phyloP scores from a whole-genome alignment of 495 filamentous ascomycete species.

The Pseudomonodictys pantanalensis region DNA sequence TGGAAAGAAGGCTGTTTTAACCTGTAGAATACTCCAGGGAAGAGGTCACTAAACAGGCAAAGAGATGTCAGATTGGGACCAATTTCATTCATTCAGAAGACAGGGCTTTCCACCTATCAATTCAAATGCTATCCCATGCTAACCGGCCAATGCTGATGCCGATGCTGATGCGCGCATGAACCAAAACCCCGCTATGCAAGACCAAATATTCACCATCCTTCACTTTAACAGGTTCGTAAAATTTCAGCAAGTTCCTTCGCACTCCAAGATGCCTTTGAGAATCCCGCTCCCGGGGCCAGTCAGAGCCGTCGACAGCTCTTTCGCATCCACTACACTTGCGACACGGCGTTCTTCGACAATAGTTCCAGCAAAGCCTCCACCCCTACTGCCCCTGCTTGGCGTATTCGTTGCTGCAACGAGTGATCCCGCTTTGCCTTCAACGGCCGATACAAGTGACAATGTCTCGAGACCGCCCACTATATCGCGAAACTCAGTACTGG shows the following conservation, averaged over 20 bases:
- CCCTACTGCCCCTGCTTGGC: conserved; percentile 38
- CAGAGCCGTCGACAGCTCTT: conserved; percentile 36
- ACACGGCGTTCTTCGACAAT: conserved; percentile 41
- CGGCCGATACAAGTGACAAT: conserved; percentile 70
- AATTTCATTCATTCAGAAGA: too few species aligned
- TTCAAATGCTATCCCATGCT: conserved; percentile 11
- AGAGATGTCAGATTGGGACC: too few species aligned
- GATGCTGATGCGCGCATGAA: neutral
- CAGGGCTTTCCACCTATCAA: too few species aligned
- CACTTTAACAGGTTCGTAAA: neutral
- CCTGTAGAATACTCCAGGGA: too few species aligned
- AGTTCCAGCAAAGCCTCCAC: conserved; percentile 36
- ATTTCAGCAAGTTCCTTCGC: conserved; percentile 23
- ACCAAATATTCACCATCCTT: neutral
- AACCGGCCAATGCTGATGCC: neutral
- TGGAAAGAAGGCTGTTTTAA: too few species aligned
- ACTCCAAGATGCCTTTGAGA: conserved; percentile 39
- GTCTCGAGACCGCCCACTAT: conserved; percentile 88
- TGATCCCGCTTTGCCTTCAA: conserved; percentile 54
- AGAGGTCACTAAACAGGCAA: too few species aligned
- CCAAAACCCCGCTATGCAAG: conserved; percentile 3
- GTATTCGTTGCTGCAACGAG: conserved; percentile 35
- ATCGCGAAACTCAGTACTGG: conserved; percentile 86
- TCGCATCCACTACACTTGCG: conserved; percentile 35
- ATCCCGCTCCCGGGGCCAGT: conserved; percentile 39